These are phyloP conservation scores for Dothiorella sarmentorum DNA, from an alignment of 2,329 filamentous ascomycete genomes.

Conservation along the genomic window DNA sequence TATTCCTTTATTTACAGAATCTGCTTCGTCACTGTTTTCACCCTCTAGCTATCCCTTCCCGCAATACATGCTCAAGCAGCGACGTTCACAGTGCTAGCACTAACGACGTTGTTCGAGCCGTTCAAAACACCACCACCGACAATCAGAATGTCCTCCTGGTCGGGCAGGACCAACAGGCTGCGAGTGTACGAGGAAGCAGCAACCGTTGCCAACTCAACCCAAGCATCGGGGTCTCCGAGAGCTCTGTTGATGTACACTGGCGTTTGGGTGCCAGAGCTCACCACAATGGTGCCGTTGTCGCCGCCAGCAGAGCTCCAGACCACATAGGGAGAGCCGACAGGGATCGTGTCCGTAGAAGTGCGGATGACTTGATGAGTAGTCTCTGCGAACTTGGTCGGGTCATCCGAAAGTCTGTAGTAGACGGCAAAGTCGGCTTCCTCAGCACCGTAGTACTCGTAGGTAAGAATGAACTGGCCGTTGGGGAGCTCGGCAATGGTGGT, in stretches of 20 bases:
- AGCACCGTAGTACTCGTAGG: conserved; percentile 60
- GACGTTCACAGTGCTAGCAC: conserved; percentile 18
- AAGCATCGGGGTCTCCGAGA: conserved; percentile 42
- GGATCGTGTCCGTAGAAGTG: conserved; percentile 44
- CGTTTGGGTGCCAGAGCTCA: conserved; percentile 38
- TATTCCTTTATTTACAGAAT: background rate
- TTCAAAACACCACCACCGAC: conserved; percentile 20
- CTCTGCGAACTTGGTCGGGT: conserved; percentile 47
- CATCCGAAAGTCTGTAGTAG: conserved; percentile 49
- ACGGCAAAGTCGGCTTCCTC: conserved; percentile 46
- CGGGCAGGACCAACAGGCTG: conserved; percentile 41
- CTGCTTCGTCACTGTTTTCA: background rate
- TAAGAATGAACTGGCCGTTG: conserved; percentile 60
- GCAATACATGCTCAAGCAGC: background rate
- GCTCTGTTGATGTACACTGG: conserved; percentile 49
- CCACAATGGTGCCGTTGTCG: conserved; percentile 49
- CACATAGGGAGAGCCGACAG: conserved; percentile 49
- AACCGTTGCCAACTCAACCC: conserved; percentile 44
- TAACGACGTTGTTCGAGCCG: conserved; percentile 27
- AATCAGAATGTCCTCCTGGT: background rate
- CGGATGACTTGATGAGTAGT: conserved; percentile 42
- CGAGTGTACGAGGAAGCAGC: conserved; percentile 47
- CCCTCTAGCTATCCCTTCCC: background rate
- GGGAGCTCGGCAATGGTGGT: conserved; percentile 58
- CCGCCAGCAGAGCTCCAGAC: conserved; percentile 49